Base-by-base conservation (phyloP, 768 basidiomycete species). In the Rubroboletus satanas region DNA sequence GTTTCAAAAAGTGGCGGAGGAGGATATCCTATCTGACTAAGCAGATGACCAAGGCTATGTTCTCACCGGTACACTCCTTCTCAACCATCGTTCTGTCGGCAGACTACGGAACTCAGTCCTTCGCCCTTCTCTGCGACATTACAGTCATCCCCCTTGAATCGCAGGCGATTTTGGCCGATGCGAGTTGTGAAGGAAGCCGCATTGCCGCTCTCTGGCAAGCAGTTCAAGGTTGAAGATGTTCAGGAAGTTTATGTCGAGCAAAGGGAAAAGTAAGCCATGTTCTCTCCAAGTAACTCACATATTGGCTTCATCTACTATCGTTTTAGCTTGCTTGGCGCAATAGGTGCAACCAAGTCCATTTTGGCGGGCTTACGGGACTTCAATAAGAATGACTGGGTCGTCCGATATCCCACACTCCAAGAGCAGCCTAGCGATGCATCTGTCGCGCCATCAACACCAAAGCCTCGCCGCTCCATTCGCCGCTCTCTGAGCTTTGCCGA, bases 401-500 rank as follows among this genome's bases (percentile, higher is more conserved):
- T 98, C 15, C 77, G 91, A 54, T 98, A 98, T 71, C 95, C 95
- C 50, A 81, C 82, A 65, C 75, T 94, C 52, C 74, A 76, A 31
- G 79, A 84, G 51, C 76, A 80, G 51, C 51, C 71, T 1, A 62
- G 58, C 14, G 61, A 71, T 2, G 52, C 60, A 11, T 63, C 71
- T 18, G 51, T 69, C 11, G n/a, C 68, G 12, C 47, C 73, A 1
- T 62, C 71, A 58, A 56, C 71, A 21, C 62, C 67, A 41, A 58
- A 55, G 29, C 51, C 58, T 29, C 73, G 73, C 38, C 77, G 75
- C 52, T 74, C 77, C 67, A 57, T 80, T 29, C 83, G 83, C 44
- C 87, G 86, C 51, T 87, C 88, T 23, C 77, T 93, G 42, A 87
- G 90, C 37, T 93, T 95, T 67, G 89, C 84, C 7, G 93, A 96